A percentile compares a stretch with the other conserved stretches of the same genome.
Conservation (phyloP, 2,329 filamentous ascomycete genomes). For the Arthrobotrys conoides region DNA sequence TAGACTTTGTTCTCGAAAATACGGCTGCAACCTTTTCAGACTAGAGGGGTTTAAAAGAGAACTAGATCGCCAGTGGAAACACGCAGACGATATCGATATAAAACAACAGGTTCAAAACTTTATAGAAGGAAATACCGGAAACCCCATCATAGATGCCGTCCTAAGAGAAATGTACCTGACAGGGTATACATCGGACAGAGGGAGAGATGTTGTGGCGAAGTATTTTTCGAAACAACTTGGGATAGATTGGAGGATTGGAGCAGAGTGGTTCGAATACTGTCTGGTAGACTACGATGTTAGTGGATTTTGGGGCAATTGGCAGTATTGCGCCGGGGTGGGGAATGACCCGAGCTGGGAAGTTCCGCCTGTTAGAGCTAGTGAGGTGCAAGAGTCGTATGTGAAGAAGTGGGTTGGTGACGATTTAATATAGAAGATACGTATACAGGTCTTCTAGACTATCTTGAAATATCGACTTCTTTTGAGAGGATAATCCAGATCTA, state of each 20-base stretch:
- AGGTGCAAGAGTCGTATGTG: constrained; percentile 26
- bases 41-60: constrained; percentile 75
- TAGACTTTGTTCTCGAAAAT: constrained; percentile 81
- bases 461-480: neutral
- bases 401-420: constrained; percentile 11
- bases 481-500: neutral
- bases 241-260: constrained; percentile 84
- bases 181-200: constrained; percentile 83
- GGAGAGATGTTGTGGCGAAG: constrained; percentile 81
- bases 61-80: constrained; percentile 71
- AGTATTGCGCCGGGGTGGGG: constrained; percentile 68
- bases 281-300: constrained; percentile 82
- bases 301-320: constrained; percentile 87
- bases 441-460: neutral
- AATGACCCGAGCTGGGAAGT: constrained; percentile 37
- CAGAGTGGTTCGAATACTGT: constrained; percentile 84
- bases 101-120: constrained; percentile 57
- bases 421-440: neutral
- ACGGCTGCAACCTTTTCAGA: constrained; percentile 75
- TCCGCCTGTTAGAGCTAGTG: neutral
- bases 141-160: constrained; percentile 82
- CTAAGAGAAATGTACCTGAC: constrained; percentile 81
- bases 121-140: constrained; percentile 76
- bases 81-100: constrained; percentile 63
- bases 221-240: constrained; percentile 80